A percentile compares a stretch with the other conserved stretches of the same genome.
phyloP scores from a whole-genome alignment of 345 rosid species.

The Rubroshorea leprosula region DNA sequence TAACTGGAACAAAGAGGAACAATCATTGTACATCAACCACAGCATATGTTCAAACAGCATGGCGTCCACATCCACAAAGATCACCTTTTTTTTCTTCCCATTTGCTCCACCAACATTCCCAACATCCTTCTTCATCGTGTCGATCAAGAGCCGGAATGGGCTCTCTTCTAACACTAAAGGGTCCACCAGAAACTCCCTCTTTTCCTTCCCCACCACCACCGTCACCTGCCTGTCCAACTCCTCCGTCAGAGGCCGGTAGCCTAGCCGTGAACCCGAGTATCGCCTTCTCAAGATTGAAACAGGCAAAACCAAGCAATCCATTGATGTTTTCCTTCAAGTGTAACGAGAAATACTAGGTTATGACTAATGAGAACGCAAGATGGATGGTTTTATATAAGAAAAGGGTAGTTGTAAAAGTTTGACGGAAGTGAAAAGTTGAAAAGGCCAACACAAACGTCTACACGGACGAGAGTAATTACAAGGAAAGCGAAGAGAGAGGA shows the following conservation, averaged over 20 bases:
- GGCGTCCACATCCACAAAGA: slow-evolving; percentile 62
- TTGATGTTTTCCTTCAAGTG: background rate
- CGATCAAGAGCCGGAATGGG: slow-evolving; percentile 58
- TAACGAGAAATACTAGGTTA: background rate
- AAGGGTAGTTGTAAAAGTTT: too few relatives aligned
- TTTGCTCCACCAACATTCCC: background rate
- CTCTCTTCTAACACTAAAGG: slow-evolving; percentile 53
- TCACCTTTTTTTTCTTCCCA: slow-evolving; percentile 26
- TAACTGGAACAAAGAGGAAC: slow-evolving; percentile 58
- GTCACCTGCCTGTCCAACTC: slow-evolving; percentile 29
- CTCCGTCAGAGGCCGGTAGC: slow-evolving; percentile 36
- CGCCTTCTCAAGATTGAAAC: slow-evolving; percentile 38
- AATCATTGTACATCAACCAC: slow-evolving; percentile 74
- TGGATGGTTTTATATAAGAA: too few relatives aligned
- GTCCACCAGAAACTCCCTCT: slow-evolving; percentile 63
- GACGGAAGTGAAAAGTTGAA: too few relatives aligned
- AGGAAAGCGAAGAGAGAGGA: background rate
- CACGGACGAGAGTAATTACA: background rate
- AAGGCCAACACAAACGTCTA: too few relatives aligned
- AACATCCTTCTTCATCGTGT: slow-evolving; percentile 19
- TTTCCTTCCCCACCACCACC: slow-evolving; percentile 84
- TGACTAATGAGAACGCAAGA: too few relatives aligned
- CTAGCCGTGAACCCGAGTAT: slow-evolving; percentile 24
- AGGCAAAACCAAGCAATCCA: slow-evolving; percentile 71
- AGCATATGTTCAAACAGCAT: slow-evolving; percentile 89